Evolutionary conservation across 805 yeast genomes (phyloP).

Genomic region (Zygosaccharomyces rouxii): DNA sequence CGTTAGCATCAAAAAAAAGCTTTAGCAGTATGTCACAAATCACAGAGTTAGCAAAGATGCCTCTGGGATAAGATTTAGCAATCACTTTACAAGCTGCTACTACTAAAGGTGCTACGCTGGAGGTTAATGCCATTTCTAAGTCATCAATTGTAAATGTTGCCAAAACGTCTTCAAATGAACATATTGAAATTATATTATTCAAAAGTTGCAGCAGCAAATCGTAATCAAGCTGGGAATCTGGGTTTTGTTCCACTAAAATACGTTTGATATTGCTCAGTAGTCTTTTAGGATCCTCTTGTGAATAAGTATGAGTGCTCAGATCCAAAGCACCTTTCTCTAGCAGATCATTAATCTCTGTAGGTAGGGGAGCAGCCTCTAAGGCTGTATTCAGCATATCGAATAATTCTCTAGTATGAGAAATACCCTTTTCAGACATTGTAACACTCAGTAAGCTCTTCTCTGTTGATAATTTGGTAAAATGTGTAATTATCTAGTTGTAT

Average conservation of each 20-base stretch:
- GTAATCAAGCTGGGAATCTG: slow-evolving; percentile 18
- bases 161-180: slow-evolving; percentile 26
- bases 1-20: slow-evolving; percentile 21
- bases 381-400: slow-evolving; percentile 11
- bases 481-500: background rate
- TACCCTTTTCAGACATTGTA: background rate
- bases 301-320: slow-evolving; percentile 15
- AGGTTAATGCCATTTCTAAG: slow-evolving; percentile 21
- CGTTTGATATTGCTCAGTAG: slow-evolving; percentile 20
- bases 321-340: slow-evolving; percentile 20
- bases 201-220: slow-evolving; percentile 21
- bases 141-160: slow-evolving; percentile 22
- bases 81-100: slow-evolving; percentile 28
- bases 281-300: slow-evolving; percentile 13
- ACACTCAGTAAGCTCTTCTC: background rate
- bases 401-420: slow-evolving; percentile 3
- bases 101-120: slow-evolving; percentile 18
- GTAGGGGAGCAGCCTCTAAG: slow-evolving; percentile 8
- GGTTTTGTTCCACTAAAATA: slow-evolving; percentile 9
- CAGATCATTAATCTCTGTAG: slow-evolving; percentile 13
- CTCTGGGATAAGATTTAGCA: slow-evolving; percentile 27
- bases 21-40: slow-evolving; percentile 22
- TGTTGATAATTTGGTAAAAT: background rate
- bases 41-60: slow-evolving; percentile 21
- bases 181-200: slow-evolving; percentile 17